These are phyloP conservation scores for Fusarium palustre DNA, from an alignment of 2,329 filamentous ascomycete species.

Conservation along the genomic window DNA sequence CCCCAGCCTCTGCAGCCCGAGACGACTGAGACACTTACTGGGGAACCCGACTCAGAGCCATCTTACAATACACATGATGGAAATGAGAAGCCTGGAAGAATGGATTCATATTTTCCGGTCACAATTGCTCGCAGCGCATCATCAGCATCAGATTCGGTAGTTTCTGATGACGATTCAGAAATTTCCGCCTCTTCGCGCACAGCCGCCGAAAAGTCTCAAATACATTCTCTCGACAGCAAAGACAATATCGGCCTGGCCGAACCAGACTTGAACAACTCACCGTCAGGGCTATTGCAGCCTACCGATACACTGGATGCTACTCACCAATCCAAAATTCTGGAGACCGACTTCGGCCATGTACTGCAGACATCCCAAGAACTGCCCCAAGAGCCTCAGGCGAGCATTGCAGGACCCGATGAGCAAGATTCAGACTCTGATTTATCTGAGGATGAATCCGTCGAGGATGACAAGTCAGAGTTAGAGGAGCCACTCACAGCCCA, in stretches of 20 bases:
- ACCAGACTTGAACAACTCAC: constrained; percentile 6
- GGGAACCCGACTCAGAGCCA: constrained; percentile 14
- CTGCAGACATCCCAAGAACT: constrained; percentile 23
- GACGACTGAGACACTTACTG: constrained; percentile 14
- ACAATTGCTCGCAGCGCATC: constrained; percentile 18
- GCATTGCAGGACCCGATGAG: neutral
- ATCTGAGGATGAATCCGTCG: constrained; percentile 8
- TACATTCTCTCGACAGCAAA: neutral
- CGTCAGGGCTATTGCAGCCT: constrained; percentile 15
- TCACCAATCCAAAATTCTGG: constrained; percentile 19
- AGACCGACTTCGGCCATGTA: constrained; percentile 28
- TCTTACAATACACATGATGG: constrained; percentile 23
- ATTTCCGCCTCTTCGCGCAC: constrained; percentile 7
- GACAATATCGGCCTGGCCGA: neutral
- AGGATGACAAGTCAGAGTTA: neutral
- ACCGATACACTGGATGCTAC: neutral
- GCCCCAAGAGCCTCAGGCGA: neutral
- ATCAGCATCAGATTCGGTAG: constrained; percentile 8
- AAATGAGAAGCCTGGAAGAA: constrained; percentile 21
- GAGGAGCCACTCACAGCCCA: constrained; percentile 9
- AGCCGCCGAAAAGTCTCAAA: constrained; percentile 5
- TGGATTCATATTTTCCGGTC: constrained; percentile 24
- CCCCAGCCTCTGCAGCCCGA: constrained; percentile 20
- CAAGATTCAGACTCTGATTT: constrained; percentile 1
- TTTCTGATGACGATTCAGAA: constrained; percentile 20